phyloP scores from a whole-genome alignment of 768 basidiomycete species.

The Dioszegia aurantiaca region DNA sequence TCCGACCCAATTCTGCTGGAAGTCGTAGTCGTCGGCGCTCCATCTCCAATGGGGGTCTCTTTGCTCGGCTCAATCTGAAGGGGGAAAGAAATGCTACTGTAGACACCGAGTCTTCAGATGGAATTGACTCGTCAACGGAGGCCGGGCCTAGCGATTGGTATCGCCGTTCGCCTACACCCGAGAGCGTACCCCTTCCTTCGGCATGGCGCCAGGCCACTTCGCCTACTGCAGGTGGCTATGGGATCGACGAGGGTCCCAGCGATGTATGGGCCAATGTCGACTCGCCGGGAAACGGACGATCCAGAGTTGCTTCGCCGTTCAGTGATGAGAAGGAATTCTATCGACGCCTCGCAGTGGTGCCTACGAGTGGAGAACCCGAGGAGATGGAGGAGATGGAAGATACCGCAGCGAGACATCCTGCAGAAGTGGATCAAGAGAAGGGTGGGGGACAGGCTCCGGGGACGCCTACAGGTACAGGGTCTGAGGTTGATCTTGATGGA shows the following conservation, averaged over 20 bases:
- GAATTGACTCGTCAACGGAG: background rate
- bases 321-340: conserved; percentile 12
- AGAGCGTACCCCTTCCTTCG: background rate
- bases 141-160: conserved; percentile 25
- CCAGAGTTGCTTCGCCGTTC: background rate
- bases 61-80: conserved; percentile 3
- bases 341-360: background rate
- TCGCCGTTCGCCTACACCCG: conserved; percentile 2
- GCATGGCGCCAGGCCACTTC: conserved; percentile 9
- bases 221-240: background rate
- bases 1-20: conserved; percentile 2
- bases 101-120: background rate
- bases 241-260: conserved; percentile 21
- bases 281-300: background rate
- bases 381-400: conserved; percentile 2
- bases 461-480: conserved; percentile 13
- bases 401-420: conserved; percentile 4
- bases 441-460: background rate
- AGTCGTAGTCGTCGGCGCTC: background rate
- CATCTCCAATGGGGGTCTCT: background rate
- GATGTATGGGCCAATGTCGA: conserved; percentile 29
- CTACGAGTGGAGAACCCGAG: background rate
- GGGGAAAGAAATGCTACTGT: background rate
- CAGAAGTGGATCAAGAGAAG: conserved; percentile 4
- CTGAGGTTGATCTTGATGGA: conserved; percentile 22